Conservation (phyloP, 148 eudicot genomes). For the Salicornia ramosissima region DNA sequence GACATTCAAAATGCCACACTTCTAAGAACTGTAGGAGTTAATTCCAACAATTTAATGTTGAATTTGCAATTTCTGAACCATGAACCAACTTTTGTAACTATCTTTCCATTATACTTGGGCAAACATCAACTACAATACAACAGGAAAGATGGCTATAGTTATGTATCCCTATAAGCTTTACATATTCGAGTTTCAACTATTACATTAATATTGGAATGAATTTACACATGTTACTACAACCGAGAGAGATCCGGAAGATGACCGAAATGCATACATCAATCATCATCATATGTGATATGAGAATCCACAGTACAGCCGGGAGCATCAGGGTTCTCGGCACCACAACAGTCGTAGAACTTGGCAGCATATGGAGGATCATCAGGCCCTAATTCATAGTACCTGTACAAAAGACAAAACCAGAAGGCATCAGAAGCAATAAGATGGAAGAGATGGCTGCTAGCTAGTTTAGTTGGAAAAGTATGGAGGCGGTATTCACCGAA, state of each 20-base stretch:
- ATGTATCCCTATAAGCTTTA: not conserved
- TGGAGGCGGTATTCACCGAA: no score
- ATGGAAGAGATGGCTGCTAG: not conserved
- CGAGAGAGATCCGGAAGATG: not conserved
- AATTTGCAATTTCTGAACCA: not conserved
- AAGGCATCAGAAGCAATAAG: constrained; percentile 3
- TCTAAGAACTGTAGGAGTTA: no score
- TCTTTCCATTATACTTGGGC: not conserved
- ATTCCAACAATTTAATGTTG: not conserved
- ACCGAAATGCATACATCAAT: constrained; percentile 19
- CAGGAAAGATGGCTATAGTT: not conserved
- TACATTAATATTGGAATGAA: not conserved
- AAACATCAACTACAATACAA: not conserved
- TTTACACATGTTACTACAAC: not conserved
- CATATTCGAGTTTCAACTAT: not conserved
- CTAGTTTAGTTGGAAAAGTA: no score
- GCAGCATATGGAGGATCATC: constrained; percentile 96
- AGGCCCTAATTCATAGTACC: constrained; percentile 86
- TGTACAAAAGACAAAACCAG: constrained; percentile 21
- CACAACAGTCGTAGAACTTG: constrained; percentile 93
- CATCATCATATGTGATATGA: constrained; percentile 77
- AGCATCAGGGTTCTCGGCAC: constrained; percentile 78
- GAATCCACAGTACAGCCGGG: constrained; percentile 59
- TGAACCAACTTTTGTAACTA: not conserved
- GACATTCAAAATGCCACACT: no score